A percentile compares a stretch with the other conserved stretches of the same genome.
Conservation (phyloP, 2,329 filamentous ascomycete species). For the Fusarium decemcellulare region DNA sequence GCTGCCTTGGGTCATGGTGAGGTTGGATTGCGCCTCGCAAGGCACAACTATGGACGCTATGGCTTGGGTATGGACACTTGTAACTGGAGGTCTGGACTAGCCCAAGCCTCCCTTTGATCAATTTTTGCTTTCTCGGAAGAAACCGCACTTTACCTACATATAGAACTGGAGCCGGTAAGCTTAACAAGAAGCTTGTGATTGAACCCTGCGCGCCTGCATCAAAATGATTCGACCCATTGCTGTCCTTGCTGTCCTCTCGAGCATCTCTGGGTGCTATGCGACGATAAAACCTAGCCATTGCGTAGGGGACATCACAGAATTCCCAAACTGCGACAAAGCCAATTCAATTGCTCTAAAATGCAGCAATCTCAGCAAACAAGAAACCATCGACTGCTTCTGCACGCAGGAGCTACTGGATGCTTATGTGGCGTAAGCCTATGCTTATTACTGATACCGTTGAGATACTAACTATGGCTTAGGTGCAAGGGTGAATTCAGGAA, state of each 20-base stretch:
- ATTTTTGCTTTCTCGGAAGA: not conserved
- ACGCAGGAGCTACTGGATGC: conserved; percentile 25
- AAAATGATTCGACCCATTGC: conserved; percentile 4
- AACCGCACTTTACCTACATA: not conserved
- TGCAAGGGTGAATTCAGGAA: conserved; percentile 29
- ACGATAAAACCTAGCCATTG: conserved; percentile 4
- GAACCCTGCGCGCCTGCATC: not conserved
- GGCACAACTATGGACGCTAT: conserved; percentile 1
- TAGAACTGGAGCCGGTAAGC: conserved; percentile 4
- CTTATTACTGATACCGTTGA: too few relatives aligned
- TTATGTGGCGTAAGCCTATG: conserved; percentile 15
- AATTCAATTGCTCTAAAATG: conserved; percentile 15
- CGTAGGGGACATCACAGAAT: conserved; percentile 21
- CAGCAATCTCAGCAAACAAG: conserved; percentile 18
- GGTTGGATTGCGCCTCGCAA: conserved; percentile 4
- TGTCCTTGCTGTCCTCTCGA: not conserved
- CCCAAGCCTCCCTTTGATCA: not conserved
- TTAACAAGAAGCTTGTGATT: not conserved
- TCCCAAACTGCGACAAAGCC: conserved; percentile 17
- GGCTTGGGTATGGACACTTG: not conserved
- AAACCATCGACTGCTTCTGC: conserved; percentile 31
- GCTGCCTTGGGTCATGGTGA: not conserved
- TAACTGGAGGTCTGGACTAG: not conserved
- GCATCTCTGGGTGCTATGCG: not conserved
- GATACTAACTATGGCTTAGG: not conserved